These are phyloP conservation scores for Neonectria faginata DNA, from an alignment of 2,329 filamentous ascomycete species.

Conservation along the genomic window DNA sequence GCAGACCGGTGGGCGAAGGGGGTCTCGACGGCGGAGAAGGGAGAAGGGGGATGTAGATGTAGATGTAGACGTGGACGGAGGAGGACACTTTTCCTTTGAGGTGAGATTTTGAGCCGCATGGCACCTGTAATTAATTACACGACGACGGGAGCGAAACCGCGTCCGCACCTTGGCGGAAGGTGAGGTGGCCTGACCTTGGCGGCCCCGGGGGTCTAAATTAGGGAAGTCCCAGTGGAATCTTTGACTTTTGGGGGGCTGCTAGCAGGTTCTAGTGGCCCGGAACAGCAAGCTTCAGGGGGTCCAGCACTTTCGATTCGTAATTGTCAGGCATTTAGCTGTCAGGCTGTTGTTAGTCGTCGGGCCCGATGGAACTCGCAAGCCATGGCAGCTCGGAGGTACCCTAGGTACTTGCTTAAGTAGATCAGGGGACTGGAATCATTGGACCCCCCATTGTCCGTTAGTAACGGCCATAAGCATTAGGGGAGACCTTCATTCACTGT, in stretches of 20 bases:
- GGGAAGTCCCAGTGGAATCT: constrained; percentile 1
- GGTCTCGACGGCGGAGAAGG: no score
- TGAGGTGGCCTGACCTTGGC: constrained; percentile 1
- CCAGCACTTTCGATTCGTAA: constrained; percentile 1
- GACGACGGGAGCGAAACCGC: background rate
- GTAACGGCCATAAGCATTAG: no score
- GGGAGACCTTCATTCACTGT: background rate
- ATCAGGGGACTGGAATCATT: background rate
- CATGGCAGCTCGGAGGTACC: background rate
- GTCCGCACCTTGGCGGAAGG: background rate
- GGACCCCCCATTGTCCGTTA: background rate
- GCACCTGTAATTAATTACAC: constrained; percentile 7
- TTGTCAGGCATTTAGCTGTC: background rate
- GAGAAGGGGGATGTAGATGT: background rate
- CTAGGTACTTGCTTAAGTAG: background rate
- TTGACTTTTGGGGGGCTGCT: background rate
- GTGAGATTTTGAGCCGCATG: constrained; percentile 10
- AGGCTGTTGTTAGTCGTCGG: background rate
- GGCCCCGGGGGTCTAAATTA: background rate
- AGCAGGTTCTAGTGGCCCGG: constrained; percentile 13
- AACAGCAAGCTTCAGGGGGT: constrained; percentile 2
- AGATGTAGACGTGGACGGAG: background rate
- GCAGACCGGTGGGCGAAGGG: constrained; percentile 3
- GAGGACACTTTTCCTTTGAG: constrained; percentile 8
- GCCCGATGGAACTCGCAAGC: background rate